phyloP scores from a whole-genome alignment of 108 stramenopile species.

The Stephanodiscus triporus region DNA sequence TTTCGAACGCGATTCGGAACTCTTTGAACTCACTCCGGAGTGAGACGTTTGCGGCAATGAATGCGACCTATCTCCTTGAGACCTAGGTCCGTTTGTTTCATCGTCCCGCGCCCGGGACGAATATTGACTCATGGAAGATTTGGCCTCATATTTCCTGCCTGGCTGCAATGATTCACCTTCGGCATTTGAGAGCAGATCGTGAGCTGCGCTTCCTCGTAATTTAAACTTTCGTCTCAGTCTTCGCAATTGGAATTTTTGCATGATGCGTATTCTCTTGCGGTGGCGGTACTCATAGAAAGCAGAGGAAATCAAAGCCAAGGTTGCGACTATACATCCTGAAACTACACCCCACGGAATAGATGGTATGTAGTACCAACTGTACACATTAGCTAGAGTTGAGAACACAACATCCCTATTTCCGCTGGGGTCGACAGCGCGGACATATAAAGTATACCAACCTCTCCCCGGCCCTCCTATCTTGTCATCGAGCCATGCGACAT shows the following conservation, averaged over 20 bases:
- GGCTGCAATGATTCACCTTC: neutral
- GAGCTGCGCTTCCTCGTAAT: constrained; percentile 18
- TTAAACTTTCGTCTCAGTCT: constrained; percentile 75
- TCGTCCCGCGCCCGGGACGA: neutral
- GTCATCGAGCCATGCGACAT: constrained; percentile 70
- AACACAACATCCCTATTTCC: constrained; percentile 62
- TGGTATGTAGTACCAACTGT: constrained; percentile 77
- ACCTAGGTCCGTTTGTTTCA: no score
- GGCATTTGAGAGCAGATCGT: neutral
- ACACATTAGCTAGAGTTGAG: constrained; percentile 69
- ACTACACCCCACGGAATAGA: constrained; percentile 69
- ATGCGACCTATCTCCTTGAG: constrained; percentile 5
- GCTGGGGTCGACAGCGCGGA: constrained; percentile 74
- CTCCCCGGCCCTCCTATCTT: constrained; percentile 73
- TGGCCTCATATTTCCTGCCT: neutral
- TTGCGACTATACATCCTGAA: constrained; percentile 25
- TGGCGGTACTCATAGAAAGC: constrained; percentile 69
- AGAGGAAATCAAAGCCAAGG: constrained; percentile 40
- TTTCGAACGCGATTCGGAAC: neutral
- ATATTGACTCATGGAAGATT: neutral
- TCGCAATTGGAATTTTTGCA: constrained; percentile 73
- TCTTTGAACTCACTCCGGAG: neutral
- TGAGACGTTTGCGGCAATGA: neutral
- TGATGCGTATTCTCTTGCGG: constrained; percentile 58
- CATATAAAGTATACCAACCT: constrained; percentile 78